Evolutionary conservation across 768 basidiomycete genomes (phyloP).

Genomic region (Pulveroboletus sp.): DNA sequence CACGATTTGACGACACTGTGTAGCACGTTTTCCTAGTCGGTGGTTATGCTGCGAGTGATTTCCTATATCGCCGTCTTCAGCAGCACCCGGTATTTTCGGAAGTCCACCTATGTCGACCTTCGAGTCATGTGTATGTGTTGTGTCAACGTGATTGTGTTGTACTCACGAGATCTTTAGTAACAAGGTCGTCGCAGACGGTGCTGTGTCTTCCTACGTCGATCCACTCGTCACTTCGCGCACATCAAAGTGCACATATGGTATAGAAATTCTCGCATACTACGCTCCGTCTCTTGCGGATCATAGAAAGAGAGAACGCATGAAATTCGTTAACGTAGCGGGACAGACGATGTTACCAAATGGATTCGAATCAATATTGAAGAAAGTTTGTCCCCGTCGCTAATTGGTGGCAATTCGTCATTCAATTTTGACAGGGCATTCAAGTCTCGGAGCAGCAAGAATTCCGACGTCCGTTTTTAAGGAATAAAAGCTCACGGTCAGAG

Average conservation of each 20-base stretch:
- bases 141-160: neutral
- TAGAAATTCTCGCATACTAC: conserved; percentile 27
- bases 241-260: conserved; percentile 38
- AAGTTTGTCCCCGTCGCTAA: conserved; percentile 14
- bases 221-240: conserved; percentile 43
- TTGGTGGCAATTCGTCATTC: neutral
- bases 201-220: conserved; percentile 36
- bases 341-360: conserved; percentile 24
- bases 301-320: conserved; percentile 21
- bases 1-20: neutral
- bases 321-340: no score
- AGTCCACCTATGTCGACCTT: conserved; percentile 42
- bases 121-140: conserved; percentile 42
- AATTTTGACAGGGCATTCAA: conserved; percentile 5
- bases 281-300: conserved; percentile 34
- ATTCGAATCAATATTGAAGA: conserved; percentile 35
- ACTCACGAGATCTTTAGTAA: conserved; percentile 22
- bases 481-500: neutral
- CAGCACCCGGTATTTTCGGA: conserved; percentile 31
- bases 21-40: conserved; percentile 47
- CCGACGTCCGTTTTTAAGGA: conserved; percentile 1
- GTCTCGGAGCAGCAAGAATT: conserved; percentile 12
- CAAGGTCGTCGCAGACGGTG: conserved; percentile 51
- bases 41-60: conserved; percentile 47
- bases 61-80: conserved; percentile 40